phyloP scores from a whole-genome alignment of 176 grass and related monocot genomes.

The Carex littledalei region DNA sequence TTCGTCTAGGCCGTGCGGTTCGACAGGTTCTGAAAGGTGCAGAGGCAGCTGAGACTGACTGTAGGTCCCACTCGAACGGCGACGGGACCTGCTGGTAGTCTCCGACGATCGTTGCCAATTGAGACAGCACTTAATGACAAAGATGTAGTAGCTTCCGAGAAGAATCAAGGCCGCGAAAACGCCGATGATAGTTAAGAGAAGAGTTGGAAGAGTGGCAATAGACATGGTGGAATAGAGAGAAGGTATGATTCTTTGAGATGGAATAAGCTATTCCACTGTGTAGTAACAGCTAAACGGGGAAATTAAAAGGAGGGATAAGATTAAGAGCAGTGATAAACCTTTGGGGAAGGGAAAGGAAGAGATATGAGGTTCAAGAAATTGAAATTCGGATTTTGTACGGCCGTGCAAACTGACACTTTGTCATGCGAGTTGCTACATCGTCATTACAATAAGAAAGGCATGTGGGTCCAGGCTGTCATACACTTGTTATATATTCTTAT shows the following conservation, averaged over 20 bases:
- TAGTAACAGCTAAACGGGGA: neutral
- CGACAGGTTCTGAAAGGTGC: neutral
- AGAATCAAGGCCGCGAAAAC: slow-evolving; percentile 51
- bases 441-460: neutral
- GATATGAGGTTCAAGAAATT: neutral
- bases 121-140: slow-evolving; percentile 73
- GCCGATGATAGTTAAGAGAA: slow-evolving; percentile 52
- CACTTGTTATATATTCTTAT: neutral
- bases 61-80: neutral
- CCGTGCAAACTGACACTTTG: neutral
- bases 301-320: neutral
- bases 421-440: neutral
- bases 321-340: neutral
- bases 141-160: slow-evolving; percentile 82
- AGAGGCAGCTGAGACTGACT: neutral
- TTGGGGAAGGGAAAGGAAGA: neutral
- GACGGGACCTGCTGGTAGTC: neutral
- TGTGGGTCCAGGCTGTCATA: neutral
- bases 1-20: slow-evolving; percentile 40
- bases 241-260: neutral
- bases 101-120: slow-evolving; percentile 31
- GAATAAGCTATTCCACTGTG: slow-evolving; percentile 14
- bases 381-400: neutral
- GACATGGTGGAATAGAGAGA: neutral
- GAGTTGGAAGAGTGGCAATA: slow-evolving; percentile 44